Conservation (phyloP, 148 eudicot genomes). For the Silene conica region DNA sequence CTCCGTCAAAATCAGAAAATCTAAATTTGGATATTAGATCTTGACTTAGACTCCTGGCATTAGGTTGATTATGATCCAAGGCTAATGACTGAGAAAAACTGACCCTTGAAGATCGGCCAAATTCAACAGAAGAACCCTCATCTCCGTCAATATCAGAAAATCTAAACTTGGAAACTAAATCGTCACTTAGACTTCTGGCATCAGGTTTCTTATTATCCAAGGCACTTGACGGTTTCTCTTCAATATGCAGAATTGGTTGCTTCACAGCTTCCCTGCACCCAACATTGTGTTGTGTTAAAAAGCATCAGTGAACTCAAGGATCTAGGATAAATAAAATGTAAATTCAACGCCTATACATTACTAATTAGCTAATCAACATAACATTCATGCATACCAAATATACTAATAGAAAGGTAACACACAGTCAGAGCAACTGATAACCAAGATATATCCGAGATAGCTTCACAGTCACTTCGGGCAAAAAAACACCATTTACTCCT, state of each 20-base stretch:
- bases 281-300: not conserved
- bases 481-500: no score
- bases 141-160: constrained; percentile 9
- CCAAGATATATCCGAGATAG: no score
- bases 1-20: constrained; percentile 10
- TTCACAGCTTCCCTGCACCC: constrained; percentile 22
- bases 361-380: no score
- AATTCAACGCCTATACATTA: not conserved
- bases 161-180: constrained; percentile 6
- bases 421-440: no score
- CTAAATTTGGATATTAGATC: constrained; percentile 11
- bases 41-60: constrained; percentile 3
- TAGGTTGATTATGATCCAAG: constrained; percentile 9
- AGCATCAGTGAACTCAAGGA: not conserved
- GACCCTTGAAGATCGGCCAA: constrained; percentile 17
- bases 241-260: constrained; percentile 14
- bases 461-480: no score
- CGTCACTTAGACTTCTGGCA: constrained; percentile 8
- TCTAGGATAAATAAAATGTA: not conserved
- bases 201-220: constrained; percentile 6
- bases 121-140: constrained; percentile 28
- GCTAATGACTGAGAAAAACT: constrained; percentile 23
- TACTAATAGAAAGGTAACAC: no score
- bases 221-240: constrained; percentile 9
- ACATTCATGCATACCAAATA: no score